Evolutionary conservation across 2,329 filamentous ascomycete species (phyloP).

Genomic region (Alternaria dauci): DNA sequence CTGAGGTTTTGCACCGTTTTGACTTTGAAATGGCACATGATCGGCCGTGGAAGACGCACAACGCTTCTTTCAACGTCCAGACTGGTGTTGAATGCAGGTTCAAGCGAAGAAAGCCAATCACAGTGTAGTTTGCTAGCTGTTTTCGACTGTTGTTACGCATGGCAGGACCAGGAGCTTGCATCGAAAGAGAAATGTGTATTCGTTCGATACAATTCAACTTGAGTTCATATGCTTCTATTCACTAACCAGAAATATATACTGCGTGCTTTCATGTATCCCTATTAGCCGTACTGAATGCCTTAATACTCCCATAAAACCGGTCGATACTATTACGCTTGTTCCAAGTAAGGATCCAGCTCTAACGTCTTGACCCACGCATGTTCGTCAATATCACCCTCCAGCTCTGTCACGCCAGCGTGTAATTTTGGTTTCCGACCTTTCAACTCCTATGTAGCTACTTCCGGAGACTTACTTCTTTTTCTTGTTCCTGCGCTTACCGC

Average conservation of each 20-base stretch:
- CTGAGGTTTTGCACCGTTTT: slow-evolving; percentile 30
- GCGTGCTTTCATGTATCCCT: neutral
- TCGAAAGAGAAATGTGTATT: neutral
- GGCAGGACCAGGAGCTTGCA: neutral
- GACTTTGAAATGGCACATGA: slow-evolving; percentile 30
- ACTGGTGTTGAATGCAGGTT: slow-evolving; percentile 25
- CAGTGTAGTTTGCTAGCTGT: neutral
- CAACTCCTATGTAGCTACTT: too few species aligned
- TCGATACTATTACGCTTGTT: neutral
- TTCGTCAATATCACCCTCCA: too few species aligned
- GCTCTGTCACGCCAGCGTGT: too few species aligned
- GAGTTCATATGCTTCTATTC: neutral
- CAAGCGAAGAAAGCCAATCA: slow-evolving; percentile 3
- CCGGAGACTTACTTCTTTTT: too few species aligned
- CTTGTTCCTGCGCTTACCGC: too few species aligned
- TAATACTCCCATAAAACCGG: neutral
- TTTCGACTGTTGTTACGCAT: neutral
- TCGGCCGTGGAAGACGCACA: slow-evolving; percentile 30
- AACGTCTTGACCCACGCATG: too few species aligned
- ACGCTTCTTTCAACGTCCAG: slow-evolving; percentile 31
- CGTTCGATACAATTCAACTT: neutral
- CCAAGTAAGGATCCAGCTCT: neutral
- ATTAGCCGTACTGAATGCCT: neutral
- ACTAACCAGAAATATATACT: neutral
- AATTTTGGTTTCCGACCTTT: too few species aligned